Evolutionary conservation across 371 early-diverging fungal species (phyloP).

Genomic region (Circinella umbellata): DNA sequence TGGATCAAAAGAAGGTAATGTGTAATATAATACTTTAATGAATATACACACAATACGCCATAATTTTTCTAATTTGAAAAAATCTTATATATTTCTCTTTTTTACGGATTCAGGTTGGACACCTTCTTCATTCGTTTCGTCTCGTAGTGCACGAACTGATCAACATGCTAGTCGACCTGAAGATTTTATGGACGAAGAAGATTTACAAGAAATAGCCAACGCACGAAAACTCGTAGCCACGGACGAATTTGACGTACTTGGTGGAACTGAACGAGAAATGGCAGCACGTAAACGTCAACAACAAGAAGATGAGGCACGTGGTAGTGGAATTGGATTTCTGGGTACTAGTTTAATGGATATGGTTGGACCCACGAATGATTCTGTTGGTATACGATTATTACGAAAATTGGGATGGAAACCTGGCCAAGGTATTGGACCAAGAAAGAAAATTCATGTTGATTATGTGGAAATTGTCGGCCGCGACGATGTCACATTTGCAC

Average conservation of each 20-base stretch:
- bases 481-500: constrained; percentile 70
- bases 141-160: constrained; percentile 53
- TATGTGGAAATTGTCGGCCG: constrained; percentile 41
- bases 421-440: constrained; percentile 85
- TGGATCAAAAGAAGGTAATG: constrained; percentile 91
- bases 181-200: constrained; percentile 95
- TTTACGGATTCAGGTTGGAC: constrained; percentile 67
- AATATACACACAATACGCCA: too few species aligned
- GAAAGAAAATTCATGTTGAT: constrained; percentile 29
- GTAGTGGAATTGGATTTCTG: constrained; percentile 33
- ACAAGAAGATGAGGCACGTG: constrained; percentile 41
- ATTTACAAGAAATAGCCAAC: constrained; percentile 61
- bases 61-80: too few species aligned
- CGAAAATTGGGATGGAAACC: constrained; percentile 86
- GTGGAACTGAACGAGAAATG: constrained; percentile 68
- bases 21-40: too few species aligned
- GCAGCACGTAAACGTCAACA: constrained; percentile 52
- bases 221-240: constrained; percentile 61
- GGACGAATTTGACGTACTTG: constrained; percentile 72
- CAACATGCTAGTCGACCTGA: constrained; percentile 60
- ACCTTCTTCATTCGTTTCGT: constrained; percentile 75
- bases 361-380: constrained; percentile 69
- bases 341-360: constrained; percentile 44
- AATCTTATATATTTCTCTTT: too few species aligned
- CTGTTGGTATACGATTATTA: constrained; percentile 64